Base-by-base conservation (phyloP, 306 rosid species). In the Citrullus mucosospermus region DNA sequence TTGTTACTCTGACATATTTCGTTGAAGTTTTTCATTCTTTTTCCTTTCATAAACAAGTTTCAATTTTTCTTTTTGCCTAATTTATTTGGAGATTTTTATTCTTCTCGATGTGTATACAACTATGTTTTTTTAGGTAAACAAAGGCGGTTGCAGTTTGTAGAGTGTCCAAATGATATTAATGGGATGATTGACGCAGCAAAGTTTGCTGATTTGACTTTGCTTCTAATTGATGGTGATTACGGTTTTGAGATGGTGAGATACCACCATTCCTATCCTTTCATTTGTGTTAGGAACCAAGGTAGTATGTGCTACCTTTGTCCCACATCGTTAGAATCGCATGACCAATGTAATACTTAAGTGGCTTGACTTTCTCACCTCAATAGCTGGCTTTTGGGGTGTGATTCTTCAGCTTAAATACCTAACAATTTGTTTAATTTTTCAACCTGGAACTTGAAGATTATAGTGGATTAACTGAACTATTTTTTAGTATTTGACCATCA, bases 151-250 rank as follows among this genome's bases (percentile, higher is more conserved):
- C 97, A 92, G 87, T 92, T 95, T 80, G 93, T 92, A 72, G 97
- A 92, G 87, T 95, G 98, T 82, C 97, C 97, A 0, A 88, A 89
- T 82, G 97, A 95, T 82, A 92, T 92, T 78, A 95, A 90, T 57
- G 97, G 92, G 79, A 92, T 95, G 98, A 88, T 95, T 77, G 98
- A 95, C 72, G 98, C 98, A 0, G 98, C 97, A 0, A 95, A 95
- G 83, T 88, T 82, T 88, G 97, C 97, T 0, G 97, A 95, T 85
- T 84, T 95, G 75, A 97, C 96, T 10, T 88, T 95, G 88, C 97
- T 95, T 83, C 95, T 95, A 15, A 88, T 95, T 74, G 98, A 95
- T 57, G 98, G 98, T 62, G 89, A 92, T 77, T 95, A 92, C 83
- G 97, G 98, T 60, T 91, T 90, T 55, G 98, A 95, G 82, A 93